Conservation (phyloP, 2,329 filamentous ascomycete genomes). For the Parastagonospora avenae region DNA sequence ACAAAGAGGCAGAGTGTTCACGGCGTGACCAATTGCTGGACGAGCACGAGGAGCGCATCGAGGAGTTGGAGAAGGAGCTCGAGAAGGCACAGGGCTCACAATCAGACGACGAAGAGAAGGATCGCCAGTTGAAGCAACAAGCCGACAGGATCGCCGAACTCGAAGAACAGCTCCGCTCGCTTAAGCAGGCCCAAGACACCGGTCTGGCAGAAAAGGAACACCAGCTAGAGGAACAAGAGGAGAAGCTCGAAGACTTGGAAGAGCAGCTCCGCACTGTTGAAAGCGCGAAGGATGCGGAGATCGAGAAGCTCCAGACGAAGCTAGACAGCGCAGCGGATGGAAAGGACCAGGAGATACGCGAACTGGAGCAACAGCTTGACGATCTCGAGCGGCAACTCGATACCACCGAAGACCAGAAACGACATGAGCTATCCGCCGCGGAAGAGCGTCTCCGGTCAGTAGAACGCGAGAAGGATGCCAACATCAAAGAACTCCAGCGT, state of each 20-base stretch:
- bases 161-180: slow-evolving; percentile 30
- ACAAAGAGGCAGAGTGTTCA: slow-evolving; percentile 40
- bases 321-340: slow-evolving; percentile 46
- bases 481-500: slow-evolving; percentile 44
- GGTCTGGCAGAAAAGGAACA: slow-evolving; percentile 35
- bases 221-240: slow-evolving; percentile 37
- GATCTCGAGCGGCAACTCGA: slow-evolving; percentile 38
- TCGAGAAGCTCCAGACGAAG: slow-evolving; percentile 49
- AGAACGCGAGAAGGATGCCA: slow-evolving; percentile 45
- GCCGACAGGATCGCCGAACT: slow-evolving; percentile 36
- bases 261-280: slow-evolving; percentile 32
- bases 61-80: slow-evolving; percentile 40
- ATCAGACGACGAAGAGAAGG: slow-evolving; percentile 38
- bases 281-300: slow-evolving; percentile 49
- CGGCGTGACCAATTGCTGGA: slow-evolving; percentile 44
- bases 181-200: slow-evolving; percentile 28
- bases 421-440: slow-evolving; percentile 32
- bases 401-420: slow-evolving; percentile 32
- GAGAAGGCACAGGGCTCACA: slow-evolving; percentile 35
- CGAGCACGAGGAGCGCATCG: slow-evolving; percentile 46
- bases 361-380: slow-evolving; percentile 48
- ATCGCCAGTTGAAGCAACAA: slow-evolving; percentile 34
- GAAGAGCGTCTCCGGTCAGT: slow-evolving; percentile 39
- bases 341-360: slow-evolving; percentile 58
- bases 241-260: slow-evolving; percentile 42